These are phyloP conservation scores for Irpex sp. DNA, from an alignment of 1,284 basidiomycete species.

Conservation along the genomic window DNA sequence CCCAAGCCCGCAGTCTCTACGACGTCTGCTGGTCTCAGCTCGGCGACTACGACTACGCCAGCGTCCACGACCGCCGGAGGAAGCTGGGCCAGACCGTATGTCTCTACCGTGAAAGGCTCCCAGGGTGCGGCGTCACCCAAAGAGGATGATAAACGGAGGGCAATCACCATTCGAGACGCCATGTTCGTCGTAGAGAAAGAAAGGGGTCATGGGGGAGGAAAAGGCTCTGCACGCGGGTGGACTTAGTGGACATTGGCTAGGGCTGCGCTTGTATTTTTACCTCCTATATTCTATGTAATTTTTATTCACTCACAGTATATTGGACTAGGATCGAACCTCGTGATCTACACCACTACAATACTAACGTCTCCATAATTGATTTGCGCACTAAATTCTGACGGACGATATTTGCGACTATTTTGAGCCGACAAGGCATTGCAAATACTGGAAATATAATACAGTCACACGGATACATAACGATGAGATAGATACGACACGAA, in stretches of 20 bases:
- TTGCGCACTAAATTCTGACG: no score
- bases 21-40: conserved; percentile 27
- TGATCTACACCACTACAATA: no score
- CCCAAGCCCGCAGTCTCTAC: conserved; percentile 34
- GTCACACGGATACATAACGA: no score
- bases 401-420: no score
- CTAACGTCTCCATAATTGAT: no score
- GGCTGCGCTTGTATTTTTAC: background rate
- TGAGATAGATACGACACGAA: no score
- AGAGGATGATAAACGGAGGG: conserved; percentile 50
- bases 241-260: conserved; percentile 32
- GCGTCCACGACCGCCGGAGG: conserved; percentile 22
- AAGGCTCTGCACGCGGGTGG: conserved; percentile 70
- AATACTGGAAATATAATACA: no score
- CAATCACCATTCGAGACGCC: conserved; percentile 72
- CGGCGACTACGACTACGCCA: conserved; percentile 30
- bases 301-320: no score
- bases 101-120: conserved; percentile 39
- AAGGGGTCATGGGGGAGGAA: conserved; percentile 72
- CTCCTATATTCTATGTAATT: background rate
- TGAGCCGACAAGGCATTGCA: no score
- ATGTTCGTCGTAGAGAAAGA: conserved; percentile 79
- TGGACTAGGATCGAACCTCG: no score
- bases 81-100: conserved; percentile 66
- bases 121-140: conserved; percentile 35